Evolutionary conservation across 768 basidiomycete species (phyloP), one percentile per base, ranked within the genome.

Genomic region (Russula brevipes): DNA sequence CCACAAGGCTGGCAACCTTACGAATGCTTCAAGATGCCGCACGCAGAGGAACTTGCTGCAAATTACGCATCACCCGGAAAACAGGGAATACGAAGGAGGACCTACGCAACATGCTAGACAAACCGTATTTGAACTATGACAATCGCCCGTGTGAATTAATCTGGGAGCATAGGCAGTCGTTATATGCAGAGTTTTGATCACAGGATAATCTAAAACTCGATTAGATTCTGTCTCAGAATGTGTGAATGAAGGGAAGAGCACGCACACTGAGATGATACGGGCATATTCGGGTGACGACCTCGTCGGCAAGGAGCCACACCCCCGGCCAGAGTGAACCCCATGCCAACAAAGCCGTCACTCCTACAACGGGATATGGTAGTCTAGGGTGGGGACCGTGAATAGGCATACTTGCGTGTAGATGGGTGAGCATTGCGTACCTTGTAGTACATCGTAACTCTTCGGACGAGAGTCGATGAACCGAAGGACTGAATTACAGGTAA

Each of bases 281-380:
- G 44, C 55, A 7, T 17, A 56, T 10, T 46, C 2, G 42, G 44
- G 33, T 46, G 55, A 16, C 59, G 51, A 38, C 51, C n/a, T 36
- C 11, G 33, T 31, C 33, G 9, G 53, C 42, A 42, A 38, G 35
- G 24, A 53, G 19, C 3, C 16, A 19, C 58, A 53, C 59, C 51
- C 51, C 53, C 59, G 59, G 44, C 51, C 59, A 38, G 59, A 50
- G 44, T 53, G 59, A 42, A 38, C 42, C 24, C 42, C 9, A 35
- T 44, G 44, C 30, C 33, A 46, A 44, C 55, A 12, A 17, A 31
- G 44, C 31, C 44, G 33, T 35, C 38, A 41, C 53, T 10, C 41
- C 31, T 44, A 42, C 5, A 14, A 5, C 12, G 5, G 10, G 24
- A 24, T 24, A 24, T 24, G 24, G 24, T 24, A 24, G 24, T 24